Conservation (phyloP, 2,329 filamentous ascomycete species). For the Capronia americana region DNA sequence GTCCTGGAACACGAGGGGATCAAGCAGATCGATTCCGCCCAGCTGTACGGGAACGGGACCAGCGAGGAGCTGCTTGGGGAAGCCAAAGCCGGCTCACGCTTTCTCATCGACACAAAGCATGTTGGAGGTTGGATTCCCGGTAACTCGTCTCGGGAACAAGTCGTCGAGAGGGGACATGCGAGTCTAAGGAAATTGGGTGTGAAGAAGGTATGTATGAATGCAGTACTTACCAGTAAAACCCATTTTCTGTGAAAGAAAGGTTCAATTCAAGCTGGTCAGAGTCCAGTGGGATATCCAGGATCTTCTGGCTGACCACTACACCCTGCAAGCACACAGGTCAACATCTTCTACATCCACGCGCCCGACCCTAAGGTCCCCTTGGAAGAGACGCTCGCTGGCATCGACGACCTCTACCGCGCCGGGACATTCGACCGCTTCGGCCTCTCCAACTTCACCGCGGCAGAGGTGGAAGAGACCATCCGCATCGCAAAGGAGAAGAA, state of each 20-base stretch:
- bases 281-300: too few relatives aligned
- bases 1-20: too few relatives aligned
- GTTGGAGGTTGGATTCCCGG: constrained; percentile 45
- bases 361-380: constrained; percentile 46
- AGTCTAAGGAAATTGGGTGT: constrained; percentile 35
- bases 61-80: constrained; percentile 53
- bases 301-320: too few relatives aligned
- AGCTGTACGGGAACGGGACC: constrained; percentile 44
- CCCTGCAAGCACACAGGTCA: constrained; percentile 38
- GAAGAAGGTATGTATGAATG: not conserved
- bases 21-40: constrained; percentile 29
- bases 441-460: constrained; percentile 47
- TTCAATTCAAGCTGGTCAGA: too few relatives aligned
- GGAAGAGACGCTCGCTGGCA: constrained; percentile 47
- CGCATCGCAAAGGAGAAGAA: constrained; percentile 45
- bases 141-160: constrained; percentile 25
- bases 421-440: constrained; percentile 47
- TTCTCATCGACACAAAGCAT: constrained; percentile 57
- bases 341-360: constrained; percentile 48
- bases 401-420: constrained; percentile 44
- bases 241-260: too few relatives aligned
- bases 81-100: constrained; percentile 48
- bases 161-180: constrained; percentile 33
- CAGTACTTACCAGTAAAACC: too few relatives aligned
- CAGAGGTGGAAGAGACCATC: constrained; percentile 44